Evolutionary conservation across 208 protist species (phyloP).

Genomic region (Leishmania tarentolae): DNA sequence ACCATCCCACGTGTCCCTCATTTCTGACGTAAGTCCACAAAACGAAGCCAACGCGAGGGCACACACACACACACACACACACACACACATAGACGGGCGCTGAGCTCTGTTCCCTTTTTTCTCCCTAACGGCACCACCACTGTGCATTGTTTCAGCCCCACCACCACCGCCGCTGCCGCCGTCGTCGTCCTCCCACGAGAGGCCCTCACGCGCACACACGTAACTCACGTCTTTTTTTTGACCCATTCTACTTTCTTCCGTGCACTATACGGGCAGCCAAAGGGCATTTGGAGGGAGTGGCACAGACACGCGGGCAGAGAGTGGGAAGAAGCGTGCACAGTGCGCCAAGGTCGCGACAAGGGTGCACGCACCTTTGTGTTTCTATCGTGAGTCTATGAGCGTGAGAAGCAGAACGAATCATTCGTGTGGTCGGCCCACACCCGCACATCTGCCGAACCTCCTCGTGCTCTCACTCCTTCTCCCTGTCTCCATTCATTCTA

Average conservation of each 20-base stretch:
- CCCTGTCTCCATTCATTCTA: neutral
- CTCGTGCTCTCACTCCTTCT: neutral
- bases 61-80: neutral
- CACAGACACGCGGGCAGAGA: too few species aligned
- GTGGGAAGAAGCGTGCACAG: too few species aligned
- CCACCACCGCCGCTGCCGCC: too few species aligned
- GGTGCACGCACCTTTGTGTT: too few species aligned
- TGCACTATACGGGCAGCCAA: too few species aligned
- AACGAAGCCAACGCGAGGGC: neutral
- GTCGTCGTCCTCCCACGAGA: too few species aligned
- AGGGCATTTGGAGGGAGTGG: too few species aligned
- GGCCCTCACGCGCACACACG: neutral
- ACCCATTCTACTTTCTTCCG: too few species aligned
- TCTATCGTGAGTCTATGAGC: too few species aligned
- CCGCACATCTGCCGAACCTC: neutral
- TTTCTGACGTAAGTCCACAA: neutral
- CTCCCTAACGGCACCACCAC: neutral
- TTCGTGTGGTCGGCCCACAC: too few species aligned
- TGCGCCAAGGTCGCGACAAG: too few species aligned
- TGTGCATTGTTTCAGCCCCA: neutral
- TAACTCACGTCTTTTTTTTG: neutral
- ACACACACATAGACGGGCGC: neutral
- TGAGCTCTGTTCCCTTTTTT: neutral
- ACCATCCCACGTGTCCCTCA: neutral
- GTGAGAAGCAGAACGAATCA: too few species aligned